Base-by-base conservation (phyloP, 805 yeast species). In the Brettanomyces sp. region DNA sequence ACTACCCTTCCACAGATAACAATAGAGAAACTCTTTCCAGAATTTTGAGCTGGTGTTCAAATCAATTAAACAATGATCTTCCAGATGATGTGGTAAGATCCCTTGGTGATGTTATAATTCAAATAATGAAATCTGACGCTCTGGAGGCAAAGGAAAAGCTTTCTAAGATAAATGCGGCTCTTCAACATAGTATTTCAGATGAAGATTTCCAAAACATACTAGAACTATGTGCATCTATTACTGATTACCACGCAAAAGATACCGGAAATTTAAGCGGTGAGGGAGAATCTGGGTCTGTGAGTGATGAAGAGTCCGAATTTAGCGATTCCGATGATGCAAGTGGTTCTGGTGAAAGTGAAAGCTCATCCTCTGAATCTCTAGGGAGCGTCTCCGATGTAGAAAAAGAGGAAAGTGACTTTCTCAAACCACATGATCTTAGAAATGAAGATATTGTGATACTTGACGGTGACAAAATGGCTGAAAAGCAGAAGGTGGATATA, bases 41-140 rank as follows among this genome's bases (percentile, higher is more conserved):
- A 39, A 68, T 88, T n/a, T 63, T 83, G 49, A 60, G 74, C 0
- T 78, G 85, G 79, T 76, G 85, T 4, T 69, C 74, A 5, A 59
- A 65, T 3, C 66, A 70, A 14, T 63, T 85, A 36, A 84, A 82
- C 11, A 70, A 69, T 42, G 97, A 89, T 59, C 76, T 85, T n/a
- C 77, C 90, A 7, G 88, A 84, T 46, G 85, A 79, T 39, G 76
- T 80, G 2, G 71, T 88, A 2, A 59, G 79, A 21, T 82, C 93
- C 3, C 85, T 89, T 4, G 77, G 87, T 2, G 93, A 85, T 58
- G 67, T 81, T 3, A 57, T 81, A 0, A 54, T 86, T 36, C 82
- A 76, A 50, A 62, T 73, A 1, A 54, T 84, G 48, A 79, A 76
- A 53, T 68, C 70, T 43, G 79, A 70, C 1, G 66, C 62, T 1